These are phyloP conservation scores for Heteromeles arbutifolia DNA, from an alignment of 306 rosid species.

Conservation along the genomic window DNA sequence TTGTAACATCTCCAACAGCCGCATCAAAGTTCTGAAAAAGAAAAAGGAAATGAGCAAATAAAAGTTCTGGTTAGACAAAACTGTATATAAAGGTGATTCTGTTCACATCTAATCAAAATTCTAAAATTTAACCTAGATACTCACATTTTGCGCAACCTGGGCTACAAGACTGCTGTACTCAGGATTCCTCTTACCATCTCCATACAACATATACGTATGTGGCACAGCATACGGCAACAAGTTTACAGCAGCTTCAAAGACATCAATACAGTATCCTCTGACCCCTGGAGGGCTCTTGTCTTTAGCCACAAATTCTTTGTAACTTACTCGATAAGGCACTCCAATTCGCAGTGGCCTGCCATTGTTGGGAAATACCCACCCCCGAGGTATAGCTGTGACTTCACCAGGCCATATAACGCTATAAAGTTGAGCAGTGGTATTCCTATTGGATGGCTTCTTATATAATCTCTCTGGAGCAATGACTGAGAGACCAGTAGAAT, in stretches of 20 bases:
- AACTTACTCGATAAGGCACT: slow-evolving; percentile 67
- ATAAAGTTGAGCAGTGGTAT: slow-evolving; percentile 37
- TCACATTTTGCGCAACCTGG: slow-evolving; percentile 67
- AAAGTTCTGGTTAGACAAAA: slow-evolving; percentile 4
- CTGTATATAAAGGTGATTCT: not conserved
- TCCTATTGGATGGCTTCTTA: slow-evolving; percentile 24
- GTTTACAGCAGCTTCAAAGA: slow-evolving; percentile 77
- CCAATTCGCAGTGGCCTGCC: slow-evolving; percentile 76
- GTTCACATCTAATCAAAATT: slow-evolving; percentile 6
- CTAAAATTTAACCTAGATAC: slow-evolving; percentile 25
- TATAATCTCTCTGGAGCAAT: slow-evolving; percentile 51
- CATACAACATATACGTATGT: slow-evolving; percentile 45
- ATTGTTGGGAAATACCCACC: slow-evolving; percentile 92
- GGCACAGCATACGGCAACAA: slow-evolving; percentile 84
- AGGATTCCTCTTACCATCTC: slow-evolving; percentile 64
- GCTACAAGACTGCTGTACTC: slow-evolving; percentile 36
- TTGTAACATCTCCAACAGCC: slow-evolving; percentile 74
- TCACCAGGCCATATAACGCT: slow-evolving; percentile 89
- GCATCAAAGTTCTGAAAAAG: slow-evolving; percentile 64
- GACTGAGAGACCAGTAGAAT: slow-evolving; percentile 53
- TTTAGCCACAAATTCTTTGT: slow-evolving; percentile 53
- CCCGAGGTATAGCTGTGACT: slow-evolving; percentile 38
- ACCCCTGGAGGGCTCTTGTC: slow-evolving; percentile 57
- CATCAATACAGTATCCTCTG: slow-evolving; percentile 69
- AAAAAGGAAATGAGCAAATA: not conserved